Evolutionary conservation across 176 grass and related monocot genomes (phyloP).

Genomic region (Paspalum notatum): DNA sequence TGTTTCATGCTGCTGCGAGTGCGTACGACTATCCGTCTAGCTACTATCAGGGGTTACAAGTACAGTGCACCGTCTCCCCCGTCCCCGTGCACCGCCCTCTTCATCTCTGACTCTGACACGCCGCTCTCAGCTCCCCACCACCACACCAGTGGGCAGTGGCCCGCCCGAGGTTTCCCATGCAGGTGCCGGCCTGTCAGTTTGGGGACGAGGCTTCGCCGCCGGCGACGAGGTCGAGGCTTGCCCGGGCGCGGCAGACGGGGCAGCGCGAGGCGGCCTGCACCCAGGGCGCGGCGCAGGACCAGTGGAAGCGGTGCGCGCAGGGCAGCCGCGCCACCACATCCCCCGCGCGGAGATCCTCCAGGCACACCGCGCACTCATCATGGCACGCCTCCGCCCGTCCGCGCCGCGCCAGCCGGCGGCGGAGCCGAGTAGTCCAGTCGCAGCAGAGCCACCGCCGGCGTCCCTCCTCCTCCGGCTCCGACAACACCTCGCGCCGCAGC

Average conservation of each 20-base stretch:
- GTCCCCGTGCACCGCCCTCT: too few species aligned
- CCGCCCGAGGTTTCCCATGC: too few species aligned
- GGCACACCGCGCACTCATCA: slow-evolving; percentile 79
- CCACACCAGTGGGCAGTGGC: too few species aligned
- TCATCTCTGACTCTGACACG: too few species aligned
- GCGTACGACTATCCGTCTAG: too few species aligned
- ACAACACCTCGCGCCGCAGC: slow-evolving; percentile 60
- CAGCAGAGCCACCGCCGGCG: background rate
- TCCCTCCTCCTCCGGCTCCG: background rate
- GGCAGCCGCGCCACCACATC: slow-evolving; percentile 75
- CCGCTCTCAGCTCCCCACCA: too few species aligned
- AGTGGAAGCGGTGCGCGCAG: slow-evolving; percentile 92
- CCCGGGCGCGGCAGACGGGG: slow-evolving; percentile 71
- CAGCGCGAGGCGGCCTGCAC: slow-evolving; percentile 64
- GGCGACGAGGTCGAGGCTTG: slow-evolving; percentile 24
- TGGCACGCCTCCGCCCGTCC: background rate
- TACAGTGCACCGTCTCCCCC: too few species aligned
- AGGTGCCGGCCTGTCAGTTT: background rate
- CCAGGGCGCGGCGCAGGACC: slow-evolving; percentile 80
- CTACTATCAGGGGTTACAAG: too few species aligned
- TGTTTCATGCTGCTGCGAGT: too few species aligned
- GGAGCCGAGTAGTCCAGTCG: slow-evolving; percentile 52
- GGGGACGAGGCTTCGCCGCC: background rate
- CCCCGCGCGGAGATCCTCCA: slow-evolving; percentile 70
- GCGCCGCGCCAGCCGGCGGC: slow-evolving; percentile 53